Base-by-base conservation (phyloP, 441 rosid species). In the Pelargonium cotyledonis region DNA sequence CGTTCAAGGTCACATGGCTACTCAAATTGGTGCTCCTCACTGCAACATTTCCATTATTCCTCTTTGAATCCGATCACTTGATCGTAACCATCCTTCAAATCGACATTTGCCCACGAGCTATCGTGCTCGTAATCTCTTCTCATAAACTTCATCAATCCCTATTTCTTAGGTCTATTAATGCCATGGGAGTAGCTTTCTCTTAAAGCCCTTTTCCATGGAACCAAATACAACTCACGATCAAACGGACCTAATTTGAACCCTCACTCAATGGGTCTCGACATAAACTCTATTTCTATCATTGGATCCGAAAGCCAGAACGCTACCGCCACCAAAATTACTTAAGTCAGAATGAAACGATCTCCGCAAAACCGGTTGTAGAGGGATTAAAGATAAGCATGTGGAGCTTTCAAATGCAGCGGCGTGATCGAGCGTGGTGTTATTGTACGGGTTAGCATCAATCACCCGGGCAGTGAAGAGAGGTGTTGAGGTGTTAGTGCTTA, bases 231-330 rank as follows among this genome's bases (percentile, higher is more conserved):
- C 47, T 85, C 89, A 5, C 84, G 89, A 68, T 83, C 89, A 10
- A 85, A 79, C 31, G 95, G 95, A 15, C 89, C 91, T 0, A 89
- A 89, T 5, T 65, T 26, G 55, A 80, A 80, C 19, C 91, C 89
- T 21, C 86, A 84, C 80, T 91, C 97, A 18, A 85, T 86, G 8
- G 88, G 90, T 40, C 90, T 86, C 0, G 86, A 86, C 23, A 77
- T 43, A 70, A 85, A 85, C 47, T 81, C 78, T 41, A 85, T 77
- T 62, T 85, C 83, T 1, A 11, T 8, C 19, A 82, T 70, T 23
- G 77, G 77, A 64, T 82, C 81, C 16, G 84, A n/a, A 77, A 12
- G 79, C 77, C 29, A 81, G 51, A 8, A 68, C 70, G 12, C n/a
- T n/a, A n/a, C n/a, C n/a, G n/a, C n/a, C n/a, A n/a, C 38, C 51